Evolutionary conservation across 2,329 filamentous ascomycete species (phyloP).

Genomic region (Sphaceloma murrayae): DNA sequence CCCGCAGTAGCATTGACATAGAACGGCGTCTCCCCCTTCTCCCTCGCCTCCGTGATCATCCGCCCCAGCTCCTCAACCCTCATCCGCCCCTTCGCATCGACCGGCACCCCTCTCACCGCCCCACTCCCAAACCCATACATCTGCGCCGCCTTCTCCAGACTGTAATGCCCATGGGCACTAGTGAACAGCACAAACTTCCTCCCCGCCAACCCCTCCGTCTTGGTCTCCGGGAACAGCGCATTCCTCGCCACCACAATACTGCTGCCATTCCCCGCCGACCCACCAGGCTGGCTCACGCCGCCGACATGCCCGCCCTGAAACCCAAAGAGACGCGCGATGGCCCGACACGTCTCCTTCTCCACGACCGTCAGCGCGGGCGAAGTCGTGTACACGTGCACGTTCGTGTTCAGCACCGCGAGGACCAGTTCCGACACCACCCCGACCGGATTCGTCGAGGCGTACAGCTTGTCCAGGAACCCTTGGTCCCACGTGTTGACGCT

Average conservation of each 20-base stretch:
- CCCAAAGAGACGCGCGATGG: conserved; percentile 68
- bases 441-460: conserved; percentile 79
- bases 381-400: conserved; percentile 88
- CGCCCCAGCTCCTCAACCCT: conserved; percentile 53
- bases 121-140: conserved; percentile 72
- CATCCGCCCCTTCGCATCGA: conserved; percentile 67
- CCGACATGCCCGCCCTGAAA: conserved; percentile 58
- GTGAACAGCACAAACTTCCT: conserved; percentile 75
- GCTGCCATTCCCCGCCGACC: conserved; percentile 73
- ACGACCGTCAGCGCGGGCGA: conserved; percentile 80
- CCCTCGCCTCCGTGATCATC: conserved; percentile 52
- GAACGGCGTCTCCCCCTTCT: conserved; percentile 67
- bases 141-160: conserved; percentile 87
- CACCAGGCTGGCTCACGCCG: conserved; percentile 69
- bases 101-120: conserved; percentile 63
- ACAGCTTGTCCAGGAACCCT: conserved; percentile 92
- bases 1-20: conserved; percentile 95
- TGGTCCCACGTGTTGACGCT: conserved; percentile 99
- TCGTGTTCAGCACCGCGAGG: conserved; percentile 81
- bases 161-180: conserved; percentile 84
- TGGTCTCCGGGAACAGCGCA: conserved; percentile 69
- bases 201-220: conserved; percentile 57
- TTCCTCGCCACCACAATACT: conserved; percentile 84
- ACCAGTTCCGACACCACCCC: conserved; percentile 79
- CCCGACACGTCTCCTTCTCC: conserved; percentile 69